Percentiles rank a stretch among this genome's conserved stretches.
Evolutionary conservation across 768 basidiomycete species (phyloP).

Genomic region (Tephrocybe rancida): DNA sequence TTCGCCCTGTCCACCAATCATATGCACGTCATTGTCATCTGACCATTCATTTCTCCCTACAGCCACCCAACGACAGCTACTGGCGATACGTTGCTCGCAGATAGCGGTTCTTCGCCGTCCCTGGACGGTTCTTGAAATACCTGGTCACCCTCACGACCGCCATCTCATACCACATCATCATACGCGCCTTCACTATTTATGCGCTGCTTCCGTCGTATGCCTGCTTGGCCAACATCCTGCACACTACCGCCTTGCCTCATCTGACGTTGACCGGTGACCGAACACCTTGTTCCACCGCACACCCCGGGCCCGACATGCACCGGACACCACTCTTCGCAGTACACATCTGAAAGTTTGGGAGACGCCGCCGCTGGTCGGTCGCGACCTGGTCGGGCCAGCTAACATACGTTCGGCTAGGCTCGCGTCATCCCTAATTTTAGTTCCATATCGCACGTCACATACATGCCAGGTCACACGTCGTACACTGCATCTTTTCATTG

Average conservation of each 20-base stretch:
- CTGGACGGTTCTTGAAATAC: not conserved
- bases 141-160: constrained; percentile 18
- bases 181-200: constrained; percentile 15
- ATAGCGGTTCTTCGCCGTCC: constrained; percentile 24
- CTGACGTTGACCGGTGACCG: not conserved
- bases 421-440: not conserved
- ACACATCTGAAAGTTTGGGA: not conserved
- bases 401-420: not conserved
- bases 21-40: constrained; percentile 12
- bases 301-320: not conserved
- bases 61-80: constrained; percentile 45
- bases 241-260: not conserved
- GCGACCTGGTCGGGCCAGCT: constrained; percentile 1
- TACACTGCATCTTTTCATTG: not conserved
- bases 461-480: constrained; percentile 5
- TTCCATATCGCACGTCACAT: not conserved
- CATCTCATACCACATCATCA: constrained; percentile 9
- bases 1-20: constrained; percentile 15
- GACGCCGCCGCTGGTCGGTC: constrained; percentile 9
- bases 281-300: not conserved
- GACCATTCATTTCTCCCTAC: constrained; percentile 1
- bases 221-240: not conserved
- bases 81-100: constrained; percentile 53
- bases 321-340: not conserved
- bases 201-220: constrained; percentile 3